Evolutionary conservation across 2,329 filamentous ascomycete genomes (phyloP).

Genomic region (Arthrobotrys conoides): DNA sequence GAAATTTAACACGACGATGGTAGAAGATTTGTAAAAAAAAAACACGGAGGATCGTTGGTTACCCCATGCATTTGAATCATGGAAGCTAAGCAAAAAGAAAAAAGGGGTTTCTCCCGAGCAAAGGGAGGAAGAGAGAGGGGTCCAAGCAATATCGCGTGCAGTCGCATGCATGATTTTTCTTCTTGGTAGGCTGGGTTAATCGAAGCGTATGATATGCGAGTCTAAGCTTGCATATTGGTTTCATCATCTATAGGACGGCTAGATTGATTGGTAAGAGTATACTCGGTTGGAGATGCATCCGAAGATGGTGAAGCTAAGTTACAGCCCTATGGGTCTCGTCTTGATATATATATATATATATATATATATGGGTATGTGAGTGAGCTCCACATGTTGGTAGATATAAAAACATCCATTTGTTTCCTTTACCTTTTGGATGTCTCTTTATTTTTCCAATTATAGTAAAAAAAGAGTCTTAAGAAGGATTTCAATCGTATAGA

Average conservation of each 20-base stretch:
- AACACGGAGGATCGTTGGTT: too few relatives aligned
- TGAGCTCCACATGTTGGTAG: neutral
- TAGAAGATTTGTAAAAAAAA: too few relatives aligned
- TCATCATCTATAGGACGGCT: neutral
- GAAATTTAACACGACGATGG: too few relatives aligned
- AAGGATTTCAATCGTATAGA: neutral
- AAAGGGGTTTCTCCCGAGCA: too few relatives aligned
- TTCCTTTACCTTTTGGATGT: neutral
- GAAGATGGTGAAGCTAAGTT: too few relatives aligned
- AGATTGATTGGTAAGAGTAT: neutral
- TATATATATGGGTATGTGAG: too few relatives aligned
- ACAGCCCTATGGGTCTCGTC: constrained; percentile 6
- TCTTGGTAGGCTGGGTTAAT: constrained; percentile 6
- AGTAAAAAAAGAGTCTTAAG: neutral
- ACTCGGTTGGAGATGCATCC: neutral
- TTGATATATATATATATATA: too few relatives aligned
- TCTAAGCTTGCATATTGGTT: too few relatives aligned
- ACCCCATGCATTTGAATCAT: too few relatives aligned
- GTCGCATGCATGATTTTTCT: neutral
- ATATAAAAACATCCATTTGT: constrained; percentile 3
- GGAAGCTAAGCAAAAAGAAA: too few relatives aligned
- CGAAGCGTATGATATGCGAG: neutral
- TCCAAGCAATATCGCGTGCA: constrained; percentile 11
- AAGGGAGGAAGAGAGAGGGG: too few relatives aligned
- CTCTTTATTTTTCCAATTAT: constrained; percentile 1